Conservation (phyloP, 1,284 basidiomycete genomes). For the Butyriboletus pseudospeciosus region DNA sequence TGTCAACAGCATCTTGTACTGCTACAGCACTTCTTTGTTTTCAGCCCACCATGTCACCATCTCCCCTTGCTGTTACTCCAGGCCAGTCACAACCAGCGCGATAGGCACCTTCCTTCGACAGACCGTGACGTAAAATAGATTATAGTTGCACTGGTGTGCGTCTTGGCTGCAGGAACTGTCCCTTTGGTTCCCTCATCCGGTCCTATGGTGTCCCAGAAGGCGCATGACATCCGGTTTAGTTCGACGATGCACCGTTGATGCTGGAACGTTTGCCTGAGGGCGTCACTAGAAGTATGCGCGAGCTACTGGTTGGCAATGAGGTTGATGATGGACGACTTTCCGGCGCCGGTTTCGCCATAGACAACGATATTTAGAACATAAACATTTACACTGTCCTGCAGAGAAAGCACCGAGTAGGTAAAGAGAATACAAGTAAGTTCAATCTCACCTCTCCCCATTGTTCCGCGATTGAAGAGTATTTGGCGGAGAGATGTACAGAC, state of each 20-base stretch:
- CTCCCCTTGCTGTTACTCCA: neutral
- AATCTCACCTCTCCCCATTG: neutral
- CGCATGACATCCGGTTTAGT: neutral
- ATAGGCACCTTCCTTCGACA: constrained; percentile 9
- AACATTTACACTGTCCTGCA: neutral
- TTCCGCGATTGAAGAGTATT: neutral
- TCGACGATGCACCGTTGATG: neutral
- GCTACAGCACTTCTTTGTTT: no score
- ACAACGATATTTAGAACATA: constrained; percentile 1
- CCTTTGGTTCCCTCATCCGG: constrained; percentile 7
- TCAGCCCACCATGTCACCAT: no score
- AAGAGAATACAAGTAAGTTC: neutral
- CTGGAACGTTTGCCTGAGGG: neutral
- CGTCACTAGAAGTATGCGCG: neutral
- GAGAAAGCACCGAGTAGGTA: neutral
- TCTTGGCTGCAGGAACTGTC: constrained; percentile 1
- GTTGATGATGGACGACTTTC: constrained; percentile 10
- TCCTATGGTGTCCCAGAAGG: constrained; percentile 7
- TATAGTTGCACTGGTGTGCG: constrained; percentile 7
- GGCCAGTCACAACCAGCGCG: neutral
- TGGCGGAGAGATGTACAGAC: no score
- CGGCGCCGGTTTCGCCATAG: constrained; percentile 5
- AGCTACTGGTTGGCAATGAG: constrained; percentile 1
- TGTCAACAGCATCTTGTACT: no score
- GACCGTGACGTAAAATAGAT: constrained; percentile 8